Conservation (phyloP, 768 basidiomycete genomes). For the Lentinula lateritia region DNA sequence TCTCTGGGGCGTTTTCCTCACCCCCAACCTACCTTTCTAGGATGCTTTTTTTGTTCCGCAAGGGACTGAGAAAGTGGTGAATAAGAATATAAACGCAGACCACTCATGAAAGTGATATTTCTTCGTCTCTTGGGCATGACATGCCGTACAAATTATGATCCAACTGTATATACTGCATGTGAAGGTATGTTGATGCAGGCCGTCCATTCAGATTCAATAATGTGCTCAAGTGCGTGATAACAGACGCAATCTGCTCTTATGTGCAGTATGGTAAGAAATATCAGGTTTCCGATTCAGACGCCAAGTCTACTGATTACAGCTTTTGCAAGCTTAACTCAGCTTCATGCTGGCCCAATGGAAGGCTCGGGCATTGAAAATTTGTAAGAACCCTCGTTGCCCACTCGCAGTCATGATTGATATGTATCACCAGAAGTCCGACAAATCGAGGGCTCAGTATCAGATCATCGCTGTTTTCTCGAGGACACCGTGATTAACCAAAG, state of each 20-base stretch:
- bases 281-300: neutral
- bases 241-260: neutral
- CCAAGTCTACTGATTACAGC: too few relatives aligned
- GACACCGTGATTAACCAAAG: neutral
- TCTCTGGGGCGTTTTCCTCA: neutral
- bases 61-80: neutral
- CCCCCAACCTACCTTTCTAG: neutral
- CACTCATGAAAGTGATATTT: neutral
- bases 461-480: neutral
- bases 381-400: neutral
- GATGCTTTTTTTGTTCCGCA: neutral
- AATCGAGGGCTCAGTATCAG: neutral
- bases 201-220: too few relatives aligned
- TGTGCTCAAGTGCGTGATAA: too few relatives aligned
- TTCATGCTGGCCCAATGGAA: neutral
- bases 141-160: neutral
- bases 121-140: neutral
- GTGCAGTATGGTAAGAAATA: neutral
- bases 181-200: too few relatives aligned
- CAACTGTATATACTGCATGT: neutral
- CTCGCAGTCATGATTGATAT: neutral
- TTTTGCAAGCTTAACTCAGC: neutral
- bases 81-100: neutral
- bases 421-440: neutral
- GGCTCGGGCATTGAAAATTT: neutral